phyloP scores from a whole-genome alignment of 2,329 filamentous ascomycete genomes.

The Calonectria pseudoturangicola region DNA sequence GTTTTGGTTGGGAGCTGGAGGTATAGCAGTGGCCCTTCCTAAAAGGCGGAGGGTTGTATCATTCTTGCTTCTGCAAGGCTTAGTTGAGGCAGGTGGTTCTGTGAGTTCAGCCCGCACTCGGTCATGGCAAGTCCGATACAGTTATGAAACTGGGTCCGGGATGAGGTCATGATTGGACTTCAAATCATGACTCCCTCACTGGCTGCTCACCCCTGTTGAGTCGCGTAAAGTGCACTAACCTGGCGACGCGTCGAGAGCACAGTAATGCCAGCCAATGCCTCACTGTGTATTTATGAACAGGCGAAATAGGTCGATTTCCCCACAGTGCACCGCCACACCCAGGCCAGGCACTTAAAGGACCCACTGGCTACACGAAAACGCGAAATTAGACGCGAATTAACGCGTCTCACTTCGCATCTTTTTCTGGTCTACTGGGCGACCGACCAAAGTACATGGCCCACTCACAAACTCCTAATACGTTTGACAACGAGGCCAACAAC shows the following conservation, averaged over 20 bases:
- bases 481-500: conserved; percentile 6
- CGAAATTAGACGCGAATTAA: conserved; percentile 28
- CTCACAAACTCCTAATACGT: conserved; percentile 26
- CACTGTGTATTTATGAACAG: conserved; percentile 17
- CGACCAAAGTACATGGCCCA: not conserved
- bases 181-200: conserved; percentile 16
- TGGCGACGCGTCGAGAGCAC: not conserved
- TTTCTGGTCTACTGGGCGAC: conserved; percentile 33
- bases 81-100: not conserved
- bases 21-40: too few relatives aligned
- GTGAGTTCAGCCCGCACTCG: not conserved
- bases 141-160: not conserved
- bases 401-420: conserved; percentile 41
- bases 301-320: not conserved
- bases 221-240: not conserved
- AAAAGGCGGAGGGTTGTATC: not conserved
- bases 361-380: conserved; percentile 32
- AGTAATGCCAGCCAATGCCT: not conserved
- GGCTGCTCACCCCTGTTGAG: not conserved
- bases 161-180: conserved; percentile 27
- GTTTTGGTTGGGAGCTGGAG: not conserved
- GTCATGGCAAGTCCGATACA: not conserved
- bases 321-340: conserved; percentile 29
- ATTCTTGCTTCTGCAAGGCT: not conserved
- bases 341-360: conserved; percentile 33